Evolutionary conservation across 306 rosid genomes (phyloP).

Genomic region (Ziziphus jujuba): DNA sequence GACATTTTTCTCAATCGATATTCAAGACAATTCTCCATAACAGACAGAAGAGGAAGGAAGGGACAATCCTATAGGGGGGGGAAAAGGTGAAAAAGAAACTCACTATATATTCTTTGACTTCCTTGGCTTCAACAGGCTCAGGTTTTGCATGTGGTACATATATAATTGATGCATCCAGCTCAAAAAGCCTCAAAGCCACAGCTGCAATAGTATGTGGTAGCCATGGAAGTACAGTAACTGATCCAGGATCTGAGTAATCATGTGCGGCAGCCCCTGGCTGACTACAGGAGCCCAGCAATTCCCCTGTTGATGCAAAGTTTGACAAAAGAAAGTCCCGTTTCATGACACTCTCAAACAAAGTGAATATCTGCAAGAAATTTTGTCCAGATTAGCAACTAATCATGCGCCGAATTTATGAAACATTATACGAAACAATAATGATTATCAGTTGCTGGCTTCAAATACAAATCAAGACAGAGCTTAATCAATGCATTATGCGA

Average conservation of each 20-base stretch:
- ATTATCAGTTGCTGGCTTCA: not conserved
- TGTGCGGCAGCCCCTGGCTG: constrained; percentile 33
- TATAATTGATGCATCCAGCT: constrained; percentile 71
- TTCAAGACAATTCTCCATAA: too few species aligned
- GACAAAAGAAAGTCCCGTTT: constrained; percentile 72
- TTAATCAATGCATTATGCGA: not conserved
- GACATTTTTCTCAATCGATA: too few species aligned
- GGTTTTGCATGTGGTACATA: constrained; percentile 52
- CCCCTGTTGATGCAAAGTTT: constrained; percentile 64
- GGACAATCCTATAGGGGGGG: not conserved
- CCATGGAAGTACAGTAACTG: constrained; percentile 82
- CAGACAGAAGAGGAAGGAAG: too few species aligned
- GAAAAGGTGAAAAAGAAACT: constrained; percentile 29
- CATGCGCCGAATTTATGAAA: too few species aligned
- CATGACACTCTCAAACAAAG: constrained; percentile 66
- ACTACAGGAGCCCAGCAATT: constrained; percentile 57
- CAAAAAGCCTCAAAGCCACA: constrained; percentile 77
- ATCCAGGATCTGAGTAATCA: constrained; percentile 44
- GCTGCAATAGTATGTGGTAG: constrained; percentile 87
- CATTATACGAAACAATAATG: not conserved
- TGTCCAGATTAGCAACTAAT: constrained; percentile 21
- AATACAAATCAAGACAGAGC: not conserved
- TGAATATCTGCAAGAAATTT: constrained; percentile 56
- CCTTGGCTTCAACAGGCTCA: constrained; percentile 55
- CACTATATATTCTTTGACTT: constrained; percentile 46